Base-by-base conservation (phyloP, 768 basidiomycete genomes). In the Boletus vermiculosoides region DNA sequence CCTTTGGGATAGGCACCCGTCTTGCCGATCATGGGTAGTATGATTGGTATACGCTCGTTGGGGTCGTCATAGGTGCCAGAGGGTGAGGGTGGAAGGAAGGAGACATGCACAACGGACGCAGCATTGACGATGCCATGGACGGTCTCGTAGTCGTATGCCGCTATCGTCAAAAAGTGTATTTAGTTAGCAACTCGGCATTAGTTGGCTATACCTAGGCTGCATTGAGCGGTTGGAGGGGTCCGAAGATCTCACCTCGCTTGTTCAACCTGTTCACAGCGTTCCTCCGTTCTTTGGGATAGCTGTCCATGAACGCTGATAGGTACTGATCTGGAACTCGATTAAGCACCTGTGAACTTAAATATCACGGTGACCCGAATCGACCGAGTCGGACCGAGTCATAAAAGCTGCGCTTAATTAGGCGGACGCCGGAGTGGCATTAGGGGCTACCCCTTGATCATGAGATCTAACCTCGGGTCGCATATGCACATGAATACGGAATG, bases 221-320 rank as follows among this genome's bases (percentile, higher is more conserved):
- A 30, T 9, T 20, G 22, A 37, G 8, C 2, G n/a, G 11, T 12
- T 13, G 39, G 15, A 30, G 28, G n/a, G 3, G 12, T 22, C 11
- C 5, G 6, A 37, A 28, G 28, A 30, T 42, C 55, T 60, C 25
- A 68, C 66, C 66, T 54, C 57, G 61, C 45, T 67, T 68, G 47
- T 36, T 60, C 46, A 61, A n/a, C 58, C 66, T 68, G 39, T 68
- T 67, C 37, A 67, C 64, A 3, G 66, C 61, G 45, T 68, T 67
- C 25, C 55, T 57, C 16, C 7, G 23, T 54, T 58, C 61, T 42
- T 59, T 68, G 0, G 82, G 82, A 70, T 85, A 86, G 62, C 57
- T 59, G 5, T 84, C 82, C 22, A 84, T 85, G 61, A 52, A 34
- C 10, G 7, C 2, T 34, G 15, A 34, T 15, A 15, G 13, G 34